Evolutionary conservation across 139 green algal genomes (phyloP), one percentile per base, ranked within the genome.

Genomic region (Desmodesmus armatus): DNA sequence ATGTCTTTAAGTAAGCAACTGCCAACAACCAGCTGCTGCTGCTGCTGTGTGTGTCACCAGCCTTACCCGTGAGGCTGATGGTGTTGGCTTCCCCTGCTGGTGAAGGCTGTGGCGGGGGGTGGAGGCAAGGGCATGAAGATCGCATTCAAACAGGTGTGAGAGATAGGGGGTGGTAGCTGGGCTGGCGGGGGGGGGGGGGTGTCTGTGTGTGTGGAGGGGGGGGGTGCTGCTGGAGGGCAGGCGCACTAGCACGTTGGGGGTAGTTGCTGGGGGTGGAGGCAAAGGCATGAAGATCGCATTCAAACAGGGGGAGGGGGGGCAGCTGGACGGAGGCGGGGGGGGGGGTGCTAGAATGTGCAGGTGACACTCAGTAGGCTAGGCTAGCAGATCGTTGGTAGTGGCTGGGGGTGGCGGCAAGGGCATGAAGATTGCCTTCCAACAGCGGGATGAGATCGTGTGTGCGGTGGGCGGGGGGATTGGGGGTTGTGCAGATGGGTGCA

Each of bases 81-180:
- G 49, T 0, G 87, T 96, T 40, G 95, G 95, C 25, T 98, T 80
- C 95, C 95, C 0, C 74, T 98, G 78, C 93, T 98, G 77, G 91
- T 98, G 7, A 98, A 98, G 74, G 95, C 95, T 0, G 93, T 96
- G 63, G 72, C 93, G 60, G 95, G 95, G 1, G 95, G 95, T 9
- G 95, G 95, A n/a, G 95, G 95, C 79, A 98, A 98, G 90, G 95
- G 95, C 85, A 98, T 98, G 95, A 97, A 97, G 90, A 84, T 98
- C 43, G 95, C 94, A 0, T 29, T 11, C 25, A 89, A 35, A n/a
- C 47, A 83, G 85, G 88, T 92, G 71, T 3, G 84, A 47, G 29
- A 13, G 63, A n/a, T 23, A 23, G 62, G 11, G 19, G 1, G 23
- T 35, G 0, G 27, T 15, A 37, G 2, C 13, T 21, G 63, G 17